Evolutionary conservation across 768 basidiomycete genomes (phyloP).

Genomic region (Panaeolus papilionaceus): DNA sequence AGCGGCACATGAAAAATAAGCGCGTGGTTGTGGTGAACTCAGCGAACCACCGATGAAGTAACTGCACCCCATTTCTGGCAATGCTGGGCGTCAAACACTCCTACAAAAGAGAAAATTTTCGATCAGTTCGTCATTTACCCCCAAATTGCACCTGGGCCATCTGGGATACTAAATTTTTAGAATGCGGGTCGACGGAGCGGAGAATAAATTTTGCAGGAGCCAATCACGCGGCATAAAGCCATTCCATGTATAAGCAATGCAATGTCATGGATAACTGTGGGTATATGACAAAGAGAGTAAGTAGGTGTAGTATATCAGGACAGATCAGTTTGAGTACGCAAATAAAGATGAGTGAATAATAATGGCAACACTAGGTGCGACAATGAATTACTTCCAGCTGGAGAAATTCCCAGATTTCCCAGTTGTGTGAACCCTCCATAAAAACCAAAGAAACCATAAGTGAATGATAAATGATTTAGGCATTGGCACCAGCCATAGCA

Average conservation of each 20-base stretch:
- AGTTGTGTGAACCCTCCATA: background rate
- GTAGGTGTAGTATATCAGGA: background rate
- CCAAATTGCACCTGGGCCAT: background rate
- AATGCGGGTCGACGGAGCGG: background rate
- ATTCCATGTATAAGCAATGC: background rate
- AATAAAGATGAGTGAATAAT: conserved; percentile 5
- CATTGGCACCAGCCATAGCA: conserved; percentile 31
- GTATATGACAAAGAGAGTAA: conserved; percentile 12
- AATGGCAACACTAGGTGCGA: conserved; percentile 9
- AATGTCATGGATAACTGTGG: conserved; percentile 9
- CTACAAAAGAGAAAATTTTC: background rate
- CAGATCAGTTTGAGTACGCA: background rate
- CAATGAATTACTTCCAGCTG: background rate
- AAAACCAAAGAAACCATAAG: conserved; percentile 8
- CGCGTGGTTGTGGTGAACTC: conserved; percentile 3
- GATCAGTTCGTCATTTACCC: conserved; percentile 3
- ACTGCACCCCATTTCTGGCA: background rate
- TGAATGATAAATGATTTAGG: conserved; percentile 14
- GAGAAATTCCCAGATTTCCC: conserved; percentile 6
- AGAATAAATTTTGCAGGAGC: background rate
- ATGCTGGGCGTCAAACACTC: conserved; percentile 3
- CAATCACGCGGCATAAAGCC: background rate
- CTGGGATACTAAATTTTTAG: background rate
- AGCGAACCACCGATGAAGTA: conserved; percentile 8
- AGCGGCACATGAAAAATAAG: conserved; percentile 4